Conservation (phyloP, 2,329 filamentous ascomycete genomes). For the Aspergillus nomiae region DNA sequence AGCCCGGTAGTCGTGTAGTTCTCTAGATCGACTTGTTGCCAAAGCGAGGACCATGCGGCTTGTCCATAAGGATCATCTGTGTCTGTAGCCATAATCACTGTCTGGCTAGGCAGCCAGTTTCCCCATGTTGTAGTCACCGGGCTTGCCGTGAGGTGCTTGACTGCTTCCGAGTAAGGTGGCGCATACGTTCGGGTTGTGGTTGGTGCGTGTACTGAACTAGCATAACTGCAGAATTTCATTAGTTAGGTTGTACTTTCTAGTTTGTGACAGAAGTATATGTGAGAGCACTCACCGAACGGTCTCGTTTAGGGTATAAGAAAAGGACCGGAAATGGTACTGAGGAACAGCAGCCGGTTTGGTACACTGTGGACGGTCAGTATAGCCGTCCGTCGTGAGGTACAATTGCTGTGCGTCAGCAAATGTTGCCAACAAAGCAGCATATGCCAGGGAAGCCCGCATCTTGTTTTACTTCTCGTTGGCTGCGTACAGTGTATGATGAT, state of each 20-base stretch:
- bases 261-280: neutral
- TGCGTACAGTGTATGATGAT: neutral
- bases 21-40: slow-evolving; percentile 30
- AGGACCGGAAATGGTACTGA: neutral
- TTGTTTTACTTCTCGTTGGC: neutral
- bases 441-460: neutral
- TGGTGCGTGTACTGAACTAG: slow-evolving; percentile 33
- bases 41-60: slow-evolving; percentile 40
- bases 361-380: slow-evolving; percentile 5
- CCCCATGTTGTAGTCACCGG: slow-evolving; percentile 36
- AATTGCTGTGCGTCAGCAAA: slow-evolving; percentile 4
- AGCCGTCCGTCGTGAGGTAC: neutral
- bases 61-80: slow-evolving; percentile 35
- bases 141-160: slow-evolving; percentile 24
- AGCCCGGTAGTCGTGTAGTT: slow-evolving; percentile 40
- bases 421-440: neutral
- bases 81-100: slow-evolving; percentile 29
- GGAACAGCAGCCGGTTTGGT: neutral
- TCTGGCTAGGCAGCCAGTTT: slow-evolving; percentile 35
- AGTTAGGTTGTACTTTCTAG: no score
- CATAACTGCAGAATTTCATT: slow-evolving; percentile 21
- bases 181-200: slow-evolving; percentile 33
- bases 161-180: slow-evolving; percentile 27
- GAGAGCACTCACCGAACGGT: slow-evolving; percentile 2
- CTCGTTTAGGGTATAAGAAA: slow-evolving; percentile 6